These are phyloP conservation scores for Hordeum pubiflorum DNA, from an alignment of 202 grass and related monocot species.

Conservation along the genomic window DNA sequence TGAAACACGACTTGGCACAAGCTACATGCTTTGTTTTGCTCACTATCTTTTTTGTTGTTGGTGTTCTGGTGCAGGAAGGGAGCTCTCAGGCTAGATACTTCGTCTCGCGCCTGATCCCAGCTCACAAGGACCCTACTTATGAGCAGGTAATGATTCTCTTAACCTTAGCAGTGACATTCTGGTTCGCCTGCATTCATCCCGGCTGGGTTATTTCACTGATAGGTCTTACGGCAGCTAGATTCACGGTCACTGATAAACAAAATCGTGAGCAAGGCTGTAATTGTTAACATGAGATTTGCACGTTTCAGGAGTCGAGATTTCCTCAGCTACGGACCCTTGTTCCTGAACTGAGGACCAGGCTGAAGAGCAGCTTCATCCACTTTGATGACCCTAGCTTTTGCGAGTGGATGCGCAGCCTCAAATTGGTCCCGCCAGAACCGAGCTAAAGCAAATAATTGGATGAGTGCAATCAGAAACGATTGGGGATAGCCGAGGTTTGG, in stretches of 20 bases:
- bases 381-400: constrained; percentile 91
- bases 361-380: constrained; percentile 93
- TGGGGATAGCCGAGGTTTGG: background rate
- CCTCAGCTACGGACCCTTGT: constrained; percentile 61
- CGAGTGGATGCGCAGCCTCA: constrained; percentile 99
- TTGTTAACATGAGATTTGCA: constrained; percentile 19
- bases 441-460: constrained; percentile 40
- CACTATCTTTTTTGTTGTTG: background rate
- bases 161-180: background rate
- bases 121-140: constrained; percentile 97
- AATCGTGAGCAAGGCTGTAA: background rate
- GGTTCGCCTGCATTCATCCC: background rate
- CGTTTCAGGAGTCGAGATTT: constrained; percentile 88
- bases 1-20: background rate
- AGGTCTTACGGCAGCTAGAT: background rate
- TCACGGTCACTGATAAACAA: background rate
- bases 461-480: background rate
- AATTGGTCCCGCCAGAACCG: constrained; percentile 74
- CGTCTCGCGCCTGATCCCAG: constrained; percentile 85
- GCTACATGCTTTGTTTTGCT: constrained; percentile 16
- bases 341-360: constrained; percentile 55
- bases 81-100: constrained; percentile 97
- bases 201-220: background rate
- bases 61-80: constrained; percentile 51
- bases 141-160: constrained; percentile 62